These are phyloP conservation scores for Takashimella koratensis DNA, from an alignment of 1,284 basidiomycete genomes.

Conservation along the genomic window DNA sequence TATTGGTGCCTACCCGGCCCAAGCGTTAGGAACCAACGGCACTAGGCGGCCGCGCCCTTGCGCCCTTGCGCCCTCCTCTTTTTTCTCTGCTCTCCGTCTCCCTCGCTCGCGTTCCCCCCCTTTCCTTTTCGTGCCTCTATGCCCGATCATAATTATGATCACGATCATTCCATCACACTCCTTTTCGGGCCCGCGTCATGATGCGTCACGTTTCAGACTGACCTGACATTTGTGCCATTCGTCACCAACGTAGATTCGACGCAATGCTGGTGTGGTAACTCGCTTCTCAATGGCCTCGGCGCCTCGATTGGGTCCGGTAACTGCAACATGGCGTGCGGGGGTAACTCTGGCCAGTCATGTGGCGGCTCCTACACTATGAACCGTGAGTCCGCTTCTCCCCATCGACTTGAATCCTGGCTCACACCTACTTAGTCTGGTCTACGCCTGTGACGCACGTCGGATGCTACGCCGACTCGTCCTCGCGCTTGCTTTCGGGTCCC, in stretches of 20 bases:
- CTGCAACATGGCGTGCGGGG: conserved; percentile 5
- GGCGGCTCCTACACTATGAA: conserved; percentile 3
- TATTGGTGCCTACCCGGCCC: background rate
- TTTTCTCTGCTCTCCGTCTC: too few species aligned
- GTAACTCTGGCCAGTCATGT: conserved; percentile 1
- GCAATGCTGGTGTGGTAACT: conserved; percentile 13
- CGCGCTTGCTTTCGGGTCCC: background rate
- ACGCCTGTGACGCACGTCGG: background rate
- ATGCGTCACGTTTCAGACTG: too few species aligned
- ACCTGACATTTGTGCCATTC: too few species aligned
- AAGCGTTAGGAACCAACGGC: background rate
- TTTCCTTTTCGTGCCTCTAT: background rate
- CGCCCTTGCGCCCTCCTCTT: background rate
- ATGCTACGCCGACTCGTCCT: background rate
- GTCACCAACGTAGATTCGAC: conserved; percentile 6
- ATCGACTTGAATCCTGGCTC: background rate
- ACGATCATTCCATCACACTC: too few species aligned
- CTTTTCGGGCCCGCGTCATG: too few species aligned
- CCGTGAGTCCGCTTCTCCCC: conserved; percentile 1
- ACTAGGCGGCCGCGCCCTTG: too few species aligned
- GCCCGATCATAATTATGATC: background rate
- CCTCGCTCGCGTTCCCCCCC: too few species aligned
- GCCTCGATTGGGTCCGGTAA: background rate
- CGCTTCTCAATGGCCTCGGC: background rate
- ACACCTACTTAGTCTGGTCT: background rate